Evolutionary conservation across 179 eudicot species (phyloP), one percentile per base, ranked within the genome.

Genomic region (Spergularia azorica): DNA sequence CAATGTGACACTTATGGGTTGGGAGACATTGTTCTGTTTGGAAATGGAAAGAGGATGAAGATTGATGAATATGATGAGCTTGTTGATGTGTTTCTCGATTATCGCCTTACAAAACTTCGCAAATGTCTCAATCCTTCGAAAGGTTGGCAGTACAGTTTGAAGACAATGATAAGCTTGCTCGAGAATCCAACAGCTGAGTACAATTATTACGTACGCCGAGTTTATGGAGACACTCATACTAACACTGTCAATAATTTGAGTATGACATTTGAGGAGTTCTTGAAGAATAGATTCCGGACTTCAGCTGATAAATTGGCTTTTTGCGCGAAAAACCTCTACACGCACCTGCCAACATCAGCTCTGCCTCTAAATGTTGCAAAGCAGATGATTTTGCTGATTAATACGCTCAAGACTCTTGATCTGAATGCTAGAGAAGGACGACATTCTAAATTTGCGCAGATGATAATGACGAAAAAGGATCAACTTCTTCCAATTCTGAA

Each of bases 1-100:
- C 65, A 76, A 41, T 67, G 77, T 62, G 88, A 82, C 38, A 83
- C 83, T 1, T 90, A 89, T 57, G 92, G 97, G 0, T 81, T 91
- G 60, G 98, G 98, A 2, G 90, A 92, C 60, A 78, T 94, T 57
- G 87, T 93, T 7, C 63, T 91, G 62, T 83, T 87, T 68, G 93
- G 98, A 14, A 91, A 90, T 76, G 84, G 77, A 8, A 69, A 91
- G 71, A 58, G 88, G 73, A 89, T 91, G 92, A 86, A 86, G 83
- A 80, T 89, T 1, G 85, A 73, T 62, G 89, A 90, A n/a, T 84
- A 85, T 76, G 79, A 79, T 41, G 88, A 85, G 15, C 86, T 92
- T n/a, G 58, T 36, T 0, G 88, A 94, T 46, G 81, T 92, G 5
- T 92, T 89, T 79, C 90, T 94, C 41, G 79, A 80, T 12, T 21